These are phyloP conservation scores for Nephelium lappaceum DNA, from an alignment of 345 rosid genomes.

Conservation along the genomic window DNA sequence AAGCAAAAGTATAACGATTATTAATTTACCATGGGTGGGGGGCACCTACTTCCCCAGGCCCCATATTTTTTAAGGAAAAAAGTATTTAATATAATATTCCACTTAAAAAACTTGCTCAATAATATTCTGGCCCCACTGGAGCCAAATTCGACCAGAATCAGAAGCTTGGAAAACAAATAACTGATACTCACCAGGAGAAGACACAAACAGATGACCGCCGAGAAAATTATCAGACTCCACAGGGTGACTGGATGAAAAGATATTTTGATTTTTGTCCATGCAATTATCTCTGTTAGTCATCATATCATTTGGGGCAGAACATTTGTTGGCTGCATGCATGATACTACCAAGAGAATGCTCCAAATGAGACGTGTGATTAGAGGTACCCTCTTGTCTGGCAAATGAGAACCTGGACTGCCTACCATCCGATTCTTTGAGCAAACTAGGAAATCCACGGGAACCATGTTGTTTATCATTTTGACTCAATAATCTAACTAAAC, in stretches of 20 bases:
- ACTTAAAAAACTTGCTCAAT: background rate
- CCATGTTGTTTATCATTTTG: conserved; percentile 41
- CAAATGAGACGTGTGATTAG: conserved; percentile 33
- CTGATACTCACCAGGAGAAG: conserved; percentile 46
- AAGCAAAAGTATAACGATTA: background rate
- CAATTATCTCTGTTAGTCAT: conserved; percentile 33
- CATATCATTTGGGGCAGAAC: conserved; percentile 26
- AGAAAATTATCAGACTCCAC: conserved; percentile 34
- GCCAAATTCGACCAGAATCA: background rate
- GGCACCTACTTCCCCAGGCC: background rate
- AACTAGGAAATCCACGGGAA: conserved; percentile 35
- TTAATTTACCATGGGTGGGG: background rate
- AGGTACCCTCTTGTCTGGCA: conserved; percentile 61
- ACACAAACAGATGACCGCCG: conserved; percentile 20
- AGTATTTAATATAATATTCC: background rate
- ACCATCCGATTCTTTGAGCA: conserved; percentile 45
- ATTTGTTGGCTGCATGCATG: conserved; percentile 29
- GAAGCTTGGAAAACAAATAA: background rate
- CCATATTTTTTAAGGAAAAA: background rate
- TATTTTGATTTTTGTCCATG: conserved; percentile 31
- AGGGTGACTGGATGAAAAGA: conserved; percentile 32
- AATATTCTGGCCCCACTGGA: background rate
- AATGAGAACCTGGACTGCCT: conserved; percentile 67
- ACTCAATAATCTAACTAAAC: conserved; percentile 49
- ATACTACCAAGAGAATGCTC: conserved; percentile 31